Evolutionary conservation across 345 rosid species (phyloP), one percentile per base, ranked within the genome.

Genomic region (Cardamine resedifolia): DNA sequence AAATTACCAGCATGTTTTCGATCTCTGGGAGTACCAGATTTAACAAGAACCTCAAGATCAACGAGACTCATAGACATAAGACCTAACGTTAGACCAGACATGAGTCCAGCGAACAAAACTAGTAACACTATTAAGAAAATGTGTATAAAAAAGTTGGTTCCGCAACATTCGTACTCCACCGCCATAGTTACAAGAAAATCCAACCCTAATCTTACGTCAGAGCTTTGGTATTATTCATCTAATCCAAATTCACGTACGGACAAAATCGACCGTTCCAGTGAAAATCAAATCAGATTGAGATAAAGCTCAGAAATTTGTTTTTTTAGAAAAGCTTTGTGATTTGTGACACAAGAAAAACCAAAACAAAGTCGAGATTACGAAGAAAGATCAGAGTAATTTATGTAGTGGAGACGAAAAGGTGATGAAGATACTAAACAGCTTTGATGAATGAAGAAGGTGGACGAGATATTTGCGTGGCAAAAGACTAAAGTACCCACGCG

Each of bases 61-160:
- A 92, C 97, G 50, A 88, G 84, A 59, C 98, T 90, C 90, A 90
- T 77, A 19, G 98, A 92, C 98, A 90, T 92, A 50, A 92, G 93
- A 24, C 98, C 98, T 64, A 92, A 64, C 44, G 98, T 92, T 6
- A 92, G 91, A 43, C 98, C 98, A 52, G 98, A 92, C 98, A 92
- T 92, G 50, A 87, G 9, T 21, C 98, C 98, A 59, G 98, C 98
- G 64, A 92, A 92, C 77, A 85, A 0, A 27, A 90, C 98, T 47
- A 92, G 73, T 0, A 86, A 49, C 41, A 84, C 70, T 57, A 90
- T 81, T 6, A 88, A 65, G 74, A 53, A 1, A 52, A 92, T 84
- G 76, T 81, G 84, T 64, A 90, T 3, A 45, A 92, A 83, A 83
- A 92, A 92, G 48, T 64, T 64, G 1, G 78, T 2, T 6, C 28